Evolutionary conservation across 2,329 filamentous ascomycete genomes (phyloP), one percentile per base, ranked within the genome.

Genomic region (Clonostachys byssicola): DNA sequence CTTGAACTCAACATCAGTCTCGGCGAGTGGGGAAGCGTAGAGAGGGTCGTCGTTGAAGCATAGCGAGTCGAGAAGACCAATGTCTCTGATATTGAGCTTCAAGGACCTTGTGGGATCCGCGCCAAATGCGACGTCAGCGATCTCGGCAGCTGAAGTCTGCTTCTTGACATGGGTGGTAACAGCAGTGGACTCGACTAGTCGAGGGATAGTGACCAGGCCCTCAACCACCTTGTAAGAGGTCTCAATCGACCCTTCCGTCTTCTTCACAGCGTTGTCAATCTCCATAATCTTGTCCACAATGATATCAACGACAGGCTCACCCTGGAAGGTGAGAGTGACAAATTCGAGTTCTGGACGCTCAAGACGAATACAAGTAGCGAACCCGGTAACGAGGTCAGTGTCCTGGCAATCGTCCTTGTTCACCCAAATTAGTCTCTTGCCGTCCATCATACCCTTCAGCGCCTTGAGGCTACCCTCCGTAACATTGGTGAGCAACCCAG

Each of bases 31-130:
- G 20, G 20, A 34, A 39, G 12, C 71, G 23, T 30, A 30, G 23
- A 30, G 23, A 30, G 23, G 23, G 23, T 30, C 23, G 23, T 30
- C 68, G 39, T 68, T 65, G 45, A 66, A 74, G 53, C 70, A 68
- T 2, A 70, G 45, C 0, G 64, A 66, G 47, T 72, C 69, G 5
- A 70, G 56, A 0, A 65, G 64, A 3, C 68, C 68, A 1, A 63
- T 52, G 0, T 60, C 63, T 1, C 66, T 63, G 12, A 77, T 64
- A 16, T 66, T 66, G 35, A 67, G 60, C 58, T 56, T 70, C 47
- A 64, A 60, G 3, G 23, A 30, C 9, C 23, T 10, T 30, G 23
- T 10, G 23, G 23, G 2, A 30, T 30, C 23, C 23, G 23, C 23
- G 23, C 23, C 23, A 30, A 30, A 30, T 3, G 23, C 23, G 9